Conservation (phyloP, 139 green algal species). For the Micractinium conductrix region DNA sequence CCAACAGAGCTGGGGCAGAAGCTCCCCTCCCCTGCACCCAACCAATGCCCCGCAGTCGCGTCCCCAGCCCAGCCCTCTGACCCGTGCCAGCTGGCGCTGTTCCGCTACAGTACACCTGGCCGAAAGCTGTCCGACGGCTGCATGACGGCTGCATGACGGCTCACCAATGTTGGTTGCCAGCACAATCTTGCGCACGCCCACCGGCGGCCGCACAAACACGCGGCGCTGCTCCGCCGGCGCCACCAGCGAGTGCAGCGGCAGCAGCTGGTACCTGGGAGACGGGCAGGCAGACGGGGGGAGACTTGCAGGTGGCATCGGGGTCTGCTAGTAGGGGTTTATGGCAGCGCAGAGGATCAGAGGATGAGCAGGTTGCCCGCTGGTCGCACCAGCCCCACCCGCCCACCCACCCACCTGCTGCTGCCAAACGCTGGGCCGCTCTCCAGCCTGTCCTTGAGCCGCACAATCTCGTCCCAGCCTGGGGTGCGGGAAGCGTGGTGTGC, state of each 20-base stretch:
- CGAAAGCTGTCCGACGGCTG: no score
- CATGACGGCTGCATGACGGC: no score
- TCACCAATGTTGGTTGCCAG: conserved; percentile 87
- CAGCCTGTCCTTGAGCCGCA: conserved; percentile 72
- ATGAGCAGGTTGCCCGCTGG: no score
- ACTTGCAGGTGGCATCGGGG: no score
- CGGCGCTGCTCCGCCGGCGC: conserved; percentile 68
- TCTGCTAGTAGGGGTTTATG: no score
- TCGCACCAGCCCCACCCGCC: neutral
- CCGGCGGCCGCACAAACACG: conserved; percentile 69
- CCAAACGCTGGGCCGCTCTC: conserved; percentile 42
- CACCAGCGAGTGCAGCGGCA: conserved; percentile 85
- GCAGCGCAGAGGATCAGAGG: no score
- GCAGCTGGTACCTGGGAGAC: conserved; percentile 48
- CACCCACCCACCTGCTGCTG: neutral
- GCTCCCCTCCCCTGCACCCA: neutral
- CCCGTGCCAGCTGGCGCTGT: no score
- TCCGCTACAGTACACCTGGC: no score
- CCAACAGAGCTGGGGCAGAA: no score
- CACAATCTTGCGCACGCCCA: conserved; percentile 79
- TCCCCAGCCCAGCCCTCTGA: no score
- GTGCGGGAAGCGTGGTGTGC: no score
- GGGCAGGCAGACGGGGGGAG: neutral
- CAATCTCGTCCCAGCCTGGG: conserved; percentile 90
- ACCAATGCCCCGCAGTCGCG: neutral